Evolutionary conservation across 345 rosid genomes (phyloP), one percentile per base, ranked within the genome.

Genomic region (Carallia brachiata): DNA sequence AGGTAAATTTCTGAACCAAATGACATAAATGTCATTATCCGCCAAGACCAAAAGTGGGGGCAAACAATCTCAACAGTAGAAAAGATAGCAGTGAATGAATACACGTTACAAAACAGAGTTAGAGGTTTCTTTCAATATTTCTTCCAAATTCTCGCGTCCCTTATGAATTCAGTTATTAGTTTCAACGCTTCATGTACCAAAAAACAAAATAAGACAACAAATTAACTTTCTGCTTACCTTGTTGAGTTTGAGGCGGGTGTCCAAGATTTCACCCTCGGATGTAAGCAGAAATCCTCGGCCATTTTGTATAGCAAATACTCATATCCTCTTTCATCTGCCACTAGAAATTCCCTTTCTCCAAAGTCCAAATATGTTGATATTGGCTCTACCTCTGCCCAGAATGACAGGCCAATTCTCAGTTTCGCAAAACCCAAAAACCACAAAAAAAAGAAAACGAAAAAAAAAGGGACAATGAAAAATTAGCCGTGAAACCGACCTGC

Each of bases 311-410:
- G 86, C 74, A 95, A 80, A 78, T 78, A 73, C 65, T 84, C 97
- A 19, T 87, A 92, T 19, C 99, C 99, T 80, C 97, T 90, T 78
- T 90, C 91, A 76, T 95, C 99, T 32, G 97, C 97, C 64, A 95
- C 99, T 63, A 95, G 77, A 78, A 86, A 90, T 39, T 95, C 99
- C 36, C 90, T 81, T 50, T 95, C 97, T 44, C 99, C 99, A 32
- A 86, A 92, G 70, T 95, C 99, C 6, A 86, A 82, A 66, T 84
- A 95, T 6, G 99, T 95, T 19, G 99, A 89, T 84, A 95, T 92
- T 59, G 99, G 99, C 90, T 92, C 96, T 31, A 87, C 99, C 77
- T 92, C 99, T 95, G 84, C 50, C 31, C 31, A 7, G 5, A 65
- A 54, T 48, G 54, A 57, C 27, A 16, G 64, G 44, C 65, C 34